Base-by-base conservation (phyloP, 169 alveolate species). In the Plasmodium falciparum region DNA sequence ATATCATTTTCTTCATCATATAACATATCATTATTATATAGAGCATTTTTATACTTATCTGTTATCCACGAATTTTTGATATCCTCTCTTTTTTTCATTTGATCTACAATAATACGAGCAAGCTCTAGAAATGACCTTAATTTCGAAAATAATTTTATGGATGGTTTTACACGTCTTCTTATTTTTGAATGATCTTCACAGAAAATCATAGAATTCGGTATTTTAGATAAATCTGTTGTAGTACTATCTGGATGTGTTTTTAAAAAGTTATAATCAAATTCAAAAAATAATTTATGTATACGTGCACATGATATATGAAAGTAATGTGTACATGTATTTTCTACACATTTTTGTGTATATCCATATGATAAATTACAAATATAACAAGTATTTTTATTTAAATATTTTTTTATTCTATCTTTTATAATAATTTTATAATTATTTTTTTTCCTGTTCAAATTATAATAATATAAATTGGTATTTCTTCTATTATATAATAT, bases 281-380 rank as follows among this genome's bases (percentile, higher is more conserved):
- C 91, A 29, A 83, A 83, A 70, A 67, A 83, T 13, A 70, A 66
- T n/a, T 70, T 83, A 43, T 83, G 72, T 29, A 83, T 58, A 33
- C 26, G 66, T 0, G 91, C 91, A 59, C 91, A 83, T 12, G 91
- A 83, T 3, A 83, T 83, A 45, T 83, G 91, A 58, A 83, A 83
- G 24, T 83, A 83, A 5, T 83, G 22, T 22, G 54, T 83, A 52
- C 91, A 83, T 8, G 70, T 39, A 49, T 3, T 83, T 70, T 83
- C 91, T 17, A 83, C 47, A 43, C 91, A 83, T 54, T 83, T 83
- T 12, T 83, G 91, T n/a, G 91, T 83, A 58, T 83, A 83, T 8
- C 91, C 91, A 45, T 83, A 83, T 0, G 85, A 69, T 45, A 83
- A 29, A 73, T 83, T 83, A 69, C 91, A 83, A 17, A 83, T 56